Percentiles rank a stretch among this genome's conserved stretches.
Evolutionary conservation across 2,329 filamentous ascomycete species (phyloP).

Genomic region (Hymenoscyphus fructigenus): DNA sequence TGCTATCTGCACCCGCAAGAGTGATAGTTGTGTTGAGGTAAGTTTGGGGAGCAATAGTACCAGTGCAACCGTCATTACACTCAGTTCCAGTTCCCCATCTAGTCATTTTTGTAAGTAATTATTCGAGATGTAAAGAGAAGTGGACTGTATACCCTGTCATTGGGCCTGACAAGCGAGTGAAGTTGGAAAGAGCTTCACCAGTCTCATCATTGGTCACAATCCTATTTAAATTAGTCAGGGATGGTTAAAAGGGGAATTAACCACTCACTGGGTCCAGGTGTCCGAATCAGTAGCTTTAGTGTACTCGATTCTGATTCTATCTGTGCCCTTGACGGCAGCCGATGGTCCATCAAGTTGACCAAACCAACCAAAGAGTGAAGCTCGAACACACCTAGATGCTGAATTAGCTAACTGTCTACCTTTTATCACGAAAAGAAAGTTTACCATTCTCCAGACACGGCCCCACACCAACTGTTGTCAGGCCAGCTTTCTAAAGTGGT

Average conservation of each 20-base stretch:
- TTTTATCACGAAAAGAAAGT: constrained; percentile 25
- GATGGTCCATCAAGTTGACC: constrained; percentile 39
- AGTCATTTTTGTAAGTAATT: background rate
- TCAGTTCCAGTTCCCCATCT: constrained; percentile 43
- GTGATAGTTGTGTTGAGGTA: constrained; percentile 44
- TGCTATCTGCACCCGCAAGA: constrained; percentile 36
- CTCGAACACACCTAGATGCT: constrained; percentile 39
- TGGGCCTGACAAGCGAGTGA: constrained; percentile 38
- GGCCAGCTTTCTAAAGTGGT: constrained; percentile 44
- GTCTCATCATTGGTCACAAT: constrained; percentile 39
- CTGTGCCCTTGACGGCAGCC: constrained; percentile 29
- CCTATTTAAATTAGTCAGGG: background rate
- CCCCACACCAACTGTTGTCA: constrained; percentile 44
- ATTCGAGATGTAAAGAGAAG: background rate
- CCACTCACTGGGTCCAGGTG: constrained; percentile 27
- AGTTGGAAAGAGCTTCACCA: constrained; percentile 38
- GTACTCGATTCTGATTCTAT: constrained; percentile 37
- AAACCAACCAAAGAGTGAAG: constrained; percentile 43
- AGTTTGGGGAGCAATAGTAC: constrained; percentile 41
- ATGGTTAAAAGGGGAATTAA: background rate
- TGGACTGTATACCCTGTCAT: constrained; percentile 36
- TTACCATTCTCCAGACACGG: constrained; percentile 41
- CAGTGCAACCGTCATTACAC: constrained; percentile 40
- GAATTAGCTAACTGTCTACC: background rate
- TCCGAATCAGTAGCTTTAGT: constrained; percentile 24